Conservation (phyloP, 2,329 filamentous ascomycete genomes). For the Fusarium napiforme region DNA sequence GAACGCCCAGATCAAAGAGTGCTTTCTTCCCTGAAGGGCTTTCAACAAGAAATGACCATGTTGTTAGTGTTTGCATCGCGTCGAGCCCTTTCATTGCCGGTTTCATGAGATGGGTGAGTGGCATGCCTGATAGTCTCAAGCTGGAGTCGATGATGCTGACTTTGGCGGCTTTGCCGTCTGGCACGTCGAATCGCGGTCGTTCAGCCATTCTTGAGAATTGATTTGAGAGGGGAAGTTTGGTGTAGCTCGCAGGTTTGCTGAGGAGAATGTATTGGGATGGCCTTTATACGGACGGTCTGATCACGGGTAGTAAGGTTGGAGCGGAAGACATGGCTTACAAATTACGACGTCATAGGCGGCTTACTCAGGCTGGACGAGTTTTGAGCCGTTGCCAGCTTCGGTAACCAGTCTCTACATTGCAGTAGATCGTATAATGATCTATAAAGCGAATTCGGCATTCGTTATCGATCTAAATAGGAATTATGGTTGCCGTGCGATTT, state of each 20-base stretch:
- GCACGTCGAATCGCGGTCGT: slow-evolving; percentile 3
- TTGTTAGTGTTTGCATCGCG: not conserved
- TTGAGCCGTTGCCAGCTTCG: too few species aligned
- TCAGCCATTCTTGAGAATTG: not conserved
- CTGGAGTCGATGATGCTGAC: slow-evolving; percentile 24
- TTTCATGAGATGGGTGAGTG: not conserved
- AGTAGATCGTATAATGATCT: fast-evolving
- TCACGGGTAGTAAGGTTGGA: too few species aligned
- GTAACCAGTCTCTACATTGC: fast-evolving
- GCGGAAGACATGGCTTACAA: not conserved
- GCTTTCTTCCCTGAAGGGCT: not conserved
- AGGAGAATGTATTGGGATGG: fast-evolving
- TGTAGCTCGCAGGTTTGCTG: too few species aligned
- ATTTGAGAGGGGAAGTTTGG: too few species aligned
- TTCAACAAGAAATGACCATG: slow-evolving; percentile 25
- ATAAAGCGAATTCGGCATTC: fast-evolving
- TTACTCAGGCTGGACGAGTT: not conserved
- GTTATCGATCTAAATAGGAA: fast-evolving
- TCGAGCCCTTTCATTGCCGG: slow-evolving; percentile 4
- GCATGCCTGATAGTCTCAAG: slow-evolving; percentile 4
- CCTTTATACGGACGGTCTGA: not conserved
- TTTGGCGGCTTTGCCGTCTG: not conserved
- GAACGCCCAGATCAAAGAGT: slow-evolving; percentile 26
- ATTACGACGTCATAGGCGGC: not conserved
- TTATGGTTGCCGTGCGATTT: not conserved